Base-by-base conservation (phyloP, 2,329 filamentous ascomycete species). In the Fusarium denticulatum region DNA sequence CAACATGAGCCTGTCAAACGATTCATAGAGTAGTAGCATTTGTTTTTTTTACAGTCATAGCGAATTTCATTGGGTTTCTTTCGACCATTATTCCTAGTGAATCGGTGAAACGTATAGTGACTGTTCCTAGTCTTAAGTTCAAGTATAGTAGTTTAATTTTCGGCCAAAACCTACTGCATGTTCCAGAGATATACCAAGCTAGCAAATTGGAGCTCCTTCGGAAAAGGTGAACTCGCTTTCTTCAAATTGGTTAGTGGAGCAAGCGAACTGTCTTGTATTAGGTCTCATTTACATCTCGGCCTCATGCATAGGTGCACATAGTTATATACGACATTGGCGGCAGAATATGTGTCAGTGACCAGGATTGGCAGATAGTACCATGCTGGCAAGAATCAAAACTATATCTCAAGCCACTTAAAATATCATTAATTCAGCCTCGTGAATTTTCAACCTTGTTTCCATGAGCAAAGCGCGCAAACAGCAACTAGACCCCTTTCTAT, bases 1-100 rank as follows among this genome's bases (percentile, higher is more conserved):
- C 12, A 69, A 70, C 30, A 69, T 69, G 52, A 69, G 59, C 26
- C 66, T 69, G 2, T 42, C 66, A 14, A 39, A 34, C 12, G 67
- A 70, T 37, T 59, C 67, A n/a, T 45, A 28, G 26, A 28, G 12
- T 8, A 6, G 8, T 15, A 30, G 16, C 40, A 32, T 43, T 7
- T 64, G 22, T 37, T 42, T 52, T 53, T 39, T 46, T 16, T 42
- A 20, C 9, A 39, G 22, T 59, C 36, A 58, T 52, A 65, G 59
- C 59, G 67, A 32, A 37, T 39, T 53, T 43, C 10, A 56, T 63
- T 26, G 12, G 18, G n/a, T n/a, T 24, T 24, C 12, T 9, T 42
- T 34, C 15, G 15, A 34, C 15, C 8, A 7, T 36, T 28, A n/a
- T 14, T 24, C 2, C 9, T 32, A 4, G 11, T 11, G 18, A 43